Conservation (phyloP, 2,329 filamentous ascomycete genomes). For the Cyphellophora attinorum region DNA sequence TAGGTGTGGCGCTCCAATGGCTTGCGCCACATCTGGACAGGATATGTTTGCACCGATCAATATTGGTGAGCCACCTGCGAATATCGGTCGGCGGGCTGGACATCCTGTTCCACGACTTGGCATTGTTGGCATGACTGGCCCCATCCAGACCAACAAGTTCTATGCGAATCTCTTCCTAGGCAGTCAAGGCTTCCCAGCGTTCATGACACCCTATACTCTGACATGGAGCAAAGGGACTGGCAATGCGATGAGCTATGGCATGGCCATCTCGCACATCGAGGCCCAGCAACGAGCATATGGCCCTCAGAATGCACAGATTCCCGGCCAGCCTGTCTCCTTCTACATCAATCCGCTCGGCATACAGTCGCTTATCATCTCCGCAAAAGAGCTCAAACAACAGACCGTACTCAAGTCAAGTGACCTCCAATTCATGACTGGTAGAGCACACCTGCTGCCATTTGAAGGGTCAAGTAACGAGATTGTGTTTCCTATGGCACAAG, state of each 20-base stretch:
- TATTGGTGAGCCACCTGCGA: constrained; percentile 27
- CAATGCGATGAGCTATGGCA: constrained; percentile 60
- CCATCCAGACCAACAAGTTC: constrained; percentile 47
- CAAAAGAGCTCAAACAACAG: constrained; percentile 55
- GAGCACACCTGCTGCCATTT: constrained; percentile 56
- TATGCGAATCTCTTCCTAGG: constrained; percentile 73
- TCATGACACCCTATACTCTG: constrained; percentile 66
- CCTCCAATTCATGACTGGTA: constrained; percentile 48
- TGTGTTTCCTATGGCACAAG: constrained; percentile 76
- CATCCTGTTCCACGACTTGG: constrained; percentile 32
- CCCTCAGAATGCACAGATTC: constrained; percentile 38
- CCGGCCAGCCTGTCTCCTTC: constrained; percentile 53
- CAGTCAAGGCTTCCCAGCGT: constrained; percentile 58
- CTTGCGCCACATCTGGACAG: constrained; percentile 23
- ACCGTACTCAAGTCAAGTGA: constrained; percentile 49
- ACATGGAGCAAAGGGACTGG: constrained; percentile 58
- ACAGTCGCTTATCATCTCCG: constrained; percentile 71
- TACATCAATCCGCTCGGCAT: constrained; percentile 76
- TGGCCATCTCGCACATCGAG: constrained; percentile 68
- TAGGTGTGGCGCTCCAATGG: constrained; percentile 15
- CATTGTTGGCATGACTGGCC: constrained; percentile 20
- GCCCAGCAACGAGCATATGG: constrained; percentile 59
- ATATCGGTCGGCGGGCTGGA: constrained; percentile 28
- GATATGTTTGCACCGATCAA: constrained; percentile 33
- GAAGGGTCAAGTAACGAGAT: constrained; percentile 50